Evolutionary conservation across 371 early-diverging fungal genomes (phyloP).

Genomic region (Capillidium rhysosporum): DNA sequence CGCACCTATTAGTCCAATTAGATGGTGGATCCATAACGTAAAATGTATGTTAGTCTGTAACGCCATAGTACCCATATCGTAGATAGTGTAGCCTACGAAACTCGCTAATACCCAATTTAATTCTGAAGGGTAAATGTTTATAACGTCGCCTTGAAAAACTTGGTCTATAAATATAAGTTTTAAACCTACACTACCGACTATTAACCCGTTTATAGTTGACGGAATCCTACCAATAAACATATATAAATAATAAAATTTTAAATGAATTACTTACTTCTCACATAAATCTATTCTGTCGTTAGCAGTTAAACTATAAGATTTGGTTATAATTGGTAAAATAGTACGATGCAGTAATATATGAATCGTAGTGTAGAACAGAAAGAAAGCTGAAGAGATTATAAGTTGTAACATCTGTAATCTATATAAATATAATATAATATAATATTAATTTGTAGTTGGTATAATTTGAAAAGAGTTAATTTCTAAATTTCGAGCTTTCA

Average conservation of each 20-base stretch:
- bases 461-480: too few relatives aligned
- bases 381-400: too few relatives aligned
- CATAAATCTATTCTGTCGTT: constrained; percentile 2
- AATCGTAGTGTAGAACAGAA: too few relatives aligned
- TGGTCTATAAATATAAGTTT: background rate
- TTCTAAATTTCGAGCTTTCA: too few relatives aligned
- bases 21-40: constrained; percentile 4
- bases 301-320: background rate
- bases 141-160: background rate
- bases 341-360: too few relatives aligned
- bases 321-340: too few relatives aligned
- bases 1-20: constrained; percentile 4
- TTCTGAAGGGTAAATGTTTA: background rate
- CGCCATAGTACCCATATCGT: constrained; percentile 1
- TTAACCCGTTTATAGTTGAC: background rate
- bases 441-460: too few relatives aligned
- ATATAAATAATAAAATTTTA: background rate
- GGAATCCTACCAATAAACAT: background rate
- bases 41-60: background rate
- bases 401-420: too few relatives aligned
- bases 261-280: constrained; percentile 5
- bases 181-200: background rate
- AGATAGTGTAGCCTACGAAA: constrained; percentile 3
- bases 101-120: background rate
- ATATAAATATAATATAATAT: too few relatives aligned